phyloP scores from a whole-genome alignment of 2,329 filamentous ascomycete genomes.

The Gaeumannomyces tritici region DNA sequence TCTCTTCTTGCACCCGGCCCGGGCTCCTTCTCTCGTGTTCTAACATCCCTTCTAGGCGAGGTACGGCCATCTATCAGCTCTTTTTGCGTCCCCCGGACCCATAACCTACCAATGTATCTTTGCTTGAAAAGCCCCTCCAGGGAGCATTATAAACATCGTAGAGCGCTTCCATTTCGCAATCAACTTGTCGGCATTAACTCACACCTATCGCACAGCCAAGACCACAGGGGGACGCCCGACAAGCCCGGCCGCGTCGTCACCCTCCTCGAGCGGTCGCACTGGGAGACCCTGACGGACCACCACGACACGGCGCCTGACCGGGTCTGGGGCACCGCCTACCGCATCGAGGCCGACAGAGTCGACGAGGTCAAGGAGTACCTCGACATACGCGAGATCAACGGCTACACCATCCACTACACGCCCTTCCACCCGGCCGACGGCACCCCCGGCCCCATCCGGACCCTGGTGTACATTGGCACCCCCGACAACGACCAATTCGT shows the following conservation, averaged over 20 bases:
- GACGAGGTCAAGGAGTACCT: constrained; percentile 78
- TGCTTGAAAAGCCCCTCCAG: too few relatives aligned
- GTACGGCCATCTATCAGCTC: constrained; percentile 1
- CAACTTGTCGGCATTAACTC: too few relatives aligned
- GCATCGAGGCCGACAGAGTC: constrained; percentile 63
- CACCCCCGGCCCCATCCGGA: constrained; percentile 29
- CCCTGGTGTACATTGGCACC: constrained; percentile 87
- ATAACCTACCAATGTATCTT: too few relatives aligned
- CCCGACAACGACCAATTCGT: constrained; percentile 90
- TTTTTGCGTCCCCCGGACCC: too few relatives aligned
- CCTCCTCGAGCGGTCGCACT: constrained; percentile 75
- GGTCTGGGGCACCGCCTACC: constrained; percentile 92
- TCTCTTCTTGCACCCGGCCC: too few relatives aligned
- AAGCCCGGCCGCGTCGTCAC: constrained; percentile 88
- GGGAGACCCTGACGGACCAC: constrained; percentile 65
- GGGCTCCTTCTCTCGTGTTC: neutral
- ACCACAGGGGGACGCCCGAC: constrained; percentile 86
- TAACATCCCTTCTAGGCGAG: neutral
- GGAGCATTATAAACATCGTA: too few relatives aligned
- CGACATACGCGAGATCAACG: constrained; percentile 94
- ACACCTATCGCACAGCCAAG: constrained; percentile 69
- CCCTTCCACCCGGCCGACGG: constrained; percentile 60
- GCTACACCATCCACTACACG: constrained; percentile 88
- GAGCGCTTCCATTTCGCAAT: too few relatives aligned
- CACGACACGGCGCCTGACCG: constrained; percentile 50